A percentile compares a stretch with the other conserved stretches of the same genome.
Conservation (phyloP, 2,329 filamentous ascomycete genomes). For the Colletotrichum sp. region DNA sequence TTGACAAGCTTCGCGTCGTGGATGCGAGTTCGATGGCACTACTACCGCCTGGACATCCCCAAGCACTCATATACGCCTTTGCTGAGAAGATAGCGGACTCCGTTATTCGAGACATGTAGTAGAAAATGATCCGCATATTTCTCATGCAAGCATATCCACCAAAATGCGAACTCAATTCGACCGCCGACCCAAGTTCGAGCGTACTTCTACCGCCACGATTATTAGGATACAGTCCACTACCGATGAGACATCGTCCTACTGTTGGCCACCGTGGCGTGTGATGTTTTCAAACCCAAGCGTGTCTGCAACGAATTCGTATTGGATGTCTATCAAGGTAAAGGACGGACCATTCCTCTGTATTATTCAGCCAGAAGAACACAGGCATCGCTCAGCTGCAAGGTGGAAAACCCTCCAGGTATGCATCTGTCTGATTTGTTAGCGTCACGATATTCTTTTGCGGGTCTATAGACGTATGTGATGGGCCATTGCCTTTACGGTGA, state of each 20-base stretch:
- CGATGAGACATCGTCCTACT: not conserved
- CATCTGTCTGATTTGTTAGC: not conserved
- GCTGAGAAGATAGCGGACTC: constrained; percentile 30
- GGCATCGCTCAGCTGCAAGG: not conserved
- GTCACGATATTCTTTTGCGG: not conserved
- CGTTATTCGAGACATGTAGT: constrained; percentile 4
- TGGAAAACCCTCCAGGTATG: not conserved
- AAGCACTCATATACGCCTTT: constrained; percentile 27
- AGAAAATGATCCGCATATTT: not conserved
- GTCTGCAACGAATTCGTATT: not conserved
- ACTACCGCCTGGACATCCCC: constrained; percentile 24
- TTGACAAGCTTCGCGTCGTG: not conserved
- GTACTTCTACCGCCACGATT: not conserved
- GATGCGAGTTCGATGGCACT: not conserved
- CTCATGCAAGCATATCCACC: not conserved
- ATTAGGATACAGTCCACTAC: not conserved
- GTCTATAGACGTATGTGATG: not conserved
- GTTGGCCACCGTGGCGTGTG: not conserved
- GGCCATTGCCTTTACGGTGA: not conserved
- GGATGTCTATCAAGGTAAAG: not conserved
- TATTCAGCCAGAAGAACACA: not conserved
- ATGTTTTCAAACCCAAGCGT: not conserved
- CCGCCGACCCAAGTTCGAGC: not conserved
- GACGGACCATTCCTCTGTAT: not conserved
- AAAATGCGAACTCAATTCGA: not conserved